phyloP scores from a whole-genome alignment of 192 early-diverging fungal genomes.

The Podila horticola region DNA sequence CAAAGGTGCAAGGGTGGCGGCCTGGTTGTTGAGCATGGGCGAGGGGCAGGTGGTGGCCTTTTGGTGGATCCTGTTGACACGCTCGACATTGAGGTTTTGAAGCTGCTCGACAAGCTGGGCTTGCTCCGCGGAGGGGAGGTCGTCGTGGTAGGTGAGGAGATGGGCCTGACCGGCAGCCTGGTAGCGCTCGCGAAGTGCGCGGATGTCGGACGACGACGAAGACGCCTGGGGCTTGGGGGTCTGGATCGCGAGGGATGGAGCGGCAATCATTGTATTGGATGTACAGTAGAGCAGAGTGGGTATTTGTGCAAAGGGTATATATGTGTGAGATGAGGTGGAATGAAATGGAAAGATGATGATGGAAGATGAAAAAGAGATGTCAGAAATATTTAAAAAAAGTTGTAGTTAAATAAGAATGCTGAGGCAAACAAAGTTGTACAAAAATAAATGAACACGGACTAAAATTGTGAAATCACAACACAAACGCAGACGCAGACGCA shows the following conservation, averaged over 20 bases:
- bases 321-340: not conserved
- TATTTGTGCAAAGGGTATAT: not conserved
- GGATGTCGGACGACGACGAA: conserved; percentile 42
- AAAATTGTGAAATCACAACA: too few species aligned
- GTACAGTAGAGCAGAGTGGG: not conserved
- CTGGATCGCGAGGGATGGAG: conserved; percentile 35
- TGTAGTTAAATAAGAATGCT: not conserved
- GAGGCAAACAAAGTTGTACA: not conserved
- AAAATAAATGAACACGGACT: not conserved
- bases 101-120: conserved; percentile 74
- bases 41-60: conserved; percentile 71
- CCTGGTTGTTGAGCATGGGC: conserved; percentile 47
- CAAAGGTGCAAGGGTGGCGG: conserved; percentile 74
- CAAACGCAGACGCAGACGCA: too few species aligned
- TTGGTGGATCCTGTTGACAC: conserved; percentile 84
- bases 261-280: conserved; percentile 29
- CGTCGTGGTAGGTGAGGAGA: conserved; percentile 85
- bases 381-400: conserved; percentile 1
- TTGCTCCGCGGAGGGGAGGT: conserved; percentile 69
- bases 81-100: conserved; percentile 76
- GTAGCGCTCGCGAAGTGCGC: conserved; percentile 69
- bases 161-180: conserved; percentile 85
- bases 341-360: not conserved
- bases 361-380: conserved; percentile 1
- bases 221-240: conserved; percentile 37